Base-by-base conservation (phyloP, 2,329 filamentous ascomycete genomes). In the Pezicula carpinea region DNA sequence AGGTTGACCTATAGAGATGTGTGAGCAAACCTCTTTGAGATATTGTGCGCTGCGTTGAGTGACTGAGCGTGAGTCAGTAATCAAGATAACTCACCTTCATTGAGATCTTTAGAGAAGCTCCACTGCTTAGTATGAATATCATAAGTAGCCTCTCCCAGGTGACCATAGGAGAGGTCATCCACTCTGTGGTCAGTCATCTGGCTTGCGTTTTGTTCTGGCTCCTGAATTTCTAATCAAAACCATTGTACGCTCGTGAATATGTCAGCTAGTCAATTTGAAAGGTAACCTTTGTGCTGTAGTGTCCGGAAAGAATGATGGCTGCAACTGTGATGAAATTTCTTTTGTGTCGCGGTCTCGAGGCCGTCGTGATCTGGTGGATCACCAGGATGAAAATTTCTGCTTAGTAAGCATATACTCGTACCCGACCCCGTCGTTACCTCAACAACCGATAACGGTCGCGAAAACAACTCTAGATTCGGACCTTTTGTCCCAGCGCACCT, bases 91-190 rank as follows among this genome's bases (percentile, higher is more conserved):
- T 17, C 54, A 62, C 59, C 43, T 42, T 52, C 43, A 15, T 43
- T 46, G 14, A 46, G 17, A 36, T 52, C 44, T 21, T 51, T 43
- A n/a, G 62, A 59, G 44, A 65, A 66, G 3, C 13, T 48, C 63
- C 63, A 66, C 50, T 53, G 39, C 13, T 53, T 53, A 43, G 63
- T 58, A 11, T 59, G 54, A 44, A 57, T 51, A 47, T 65, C 55
- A 53, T 80, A 82, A 6, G 64, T 63, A 35, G 73, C 60, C 47
- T 69, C 65, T 49, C 77, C 78, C 48, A 75, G 68, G 57, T 79
- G 74, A 62, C 78, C 78, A 56, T 73, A 74, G 45, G 71, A 67
- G 43, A 79, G 68, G 65, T 75, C 69, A 55, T 66, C 68, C 32
- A 67, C 60, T 34, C 67, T 63, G 45, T 64, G 65, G 47, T 77